Percentiles rank a stretch among this genome's conserved stretches.
These are phyloP conservation scores for Raffaelea arxii DNA, from an alignment of 2,329 filamentous ascomycete species.

Conservation along the genomic window DNA sequence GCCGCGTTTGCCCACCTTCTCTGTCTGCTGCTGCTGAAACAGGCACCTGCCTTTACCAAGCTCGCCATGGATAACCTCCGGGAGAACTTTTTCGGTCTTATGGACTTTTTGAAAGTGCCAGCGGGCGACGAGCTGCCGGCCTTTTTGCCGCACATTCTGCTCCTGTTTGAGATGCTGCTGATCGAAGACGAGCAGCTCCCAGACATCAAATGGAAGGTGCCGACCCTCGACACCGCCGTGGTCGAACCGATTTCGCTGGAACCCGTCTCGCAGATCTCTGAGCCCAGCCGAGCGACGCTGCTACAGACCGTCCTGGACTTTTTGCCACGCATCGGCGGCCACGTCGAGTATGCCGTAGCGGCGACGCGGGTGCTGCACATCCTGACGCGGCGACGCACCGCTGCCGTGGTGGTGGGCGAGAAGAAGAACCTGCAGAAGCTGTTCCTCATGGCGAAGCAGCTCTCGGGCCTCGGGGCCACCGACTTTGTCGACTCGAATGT, in stretches of 20 bases:
- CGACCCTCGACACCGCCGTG: constrained; percentile 37
- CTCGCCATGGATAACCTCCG: constrained; percentile 65
- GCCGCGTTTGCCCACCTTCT: constrained; percentile 88
- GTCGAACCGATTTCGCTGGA: constrained; percentile 47
- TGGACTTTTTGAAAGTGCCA: constrained; percentile 67
- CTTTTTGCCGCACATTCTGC: constrained; percentile 83
- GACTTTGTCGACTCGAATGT: constrained; percentile 51
- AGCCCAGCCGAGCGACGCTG: constrained; percentile 58
- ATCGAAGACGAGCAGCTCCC: constrained; percentile 77
- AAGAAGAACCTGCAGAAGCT: constrained; percentile 82
- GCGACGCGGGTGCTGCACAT: constrained; percentile 78
- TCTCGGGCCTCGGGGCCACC: constrained; percentile 68
- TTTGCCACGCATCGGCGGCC: constrained; percentile 77
- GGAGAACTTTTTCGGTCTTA: constrained; percentile 64
- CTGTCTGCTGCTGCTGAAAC: constrained; percentile 77
- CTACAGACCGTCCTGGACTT: constrained; percentile 74
- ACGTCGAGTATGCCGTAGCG: constrained; percentile 74
- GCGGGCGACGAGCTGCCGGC: constrained; percentile 72
- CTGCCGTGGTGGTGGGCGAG: constrained; percentile 70
- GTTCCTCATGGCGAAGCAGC: constrained; percentile 92
- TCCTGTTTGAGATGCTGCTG: constrained; percentile 85
- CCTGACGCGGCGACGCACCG: constrained; percentile 66
- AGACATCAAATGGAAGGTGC: constrained; percentile 60
- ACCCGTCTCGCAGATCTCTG: constrained; percentile 47
- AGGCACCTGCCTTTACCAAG: constrained; percentile 66